These are phyloP conservation scores for Xylariales sp. DNA, from an alignment of 2,329 filamentous ascomycete genomes.

Conservation along the genomic window DNA sequence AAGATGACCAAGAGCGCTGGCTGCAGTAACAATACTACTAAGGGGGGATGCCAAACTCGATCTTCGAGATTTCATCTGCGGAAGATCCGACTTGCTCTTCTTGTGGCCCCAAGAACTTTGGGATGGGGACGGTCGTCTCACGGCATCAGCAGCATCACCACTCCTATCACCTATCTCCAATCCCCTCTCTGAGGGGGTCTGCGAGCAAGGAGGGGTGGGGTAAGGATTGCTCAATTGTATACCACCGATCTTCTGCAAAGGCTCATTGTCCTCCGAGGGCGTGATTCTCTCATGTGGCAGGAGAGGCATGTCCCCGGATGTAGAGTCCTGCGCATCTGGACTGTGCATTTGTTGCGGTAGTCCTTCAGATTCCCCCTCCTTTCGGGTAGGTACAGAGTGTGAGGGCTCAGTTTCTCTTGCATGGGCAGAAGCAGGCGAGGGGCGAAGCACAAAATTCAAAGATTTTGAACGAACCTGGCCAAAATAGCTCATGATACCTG, in stretches of 20 bases:
- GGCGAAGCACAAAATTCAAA: constrained; percentile 45
- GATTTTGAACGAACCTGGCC: constrained; percentile 95
- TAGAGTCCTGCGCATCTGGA: constrained; percentile 17
- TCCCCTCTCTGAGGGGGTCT: constrained; percentile 38
- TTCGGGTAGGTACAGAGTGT: constrained; percentile 28
- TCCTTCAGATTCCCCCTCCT: constrained; percentile 22
- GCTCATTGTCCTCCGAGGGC: constrained; percentile 23
- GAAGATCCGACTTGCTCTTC: constrained; percentile 39
- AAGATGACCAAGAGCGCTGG: constrained; percentile 62
- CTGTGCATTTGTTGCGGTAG: constrained; percentile 15
- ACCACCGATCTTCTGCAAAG: constrained; percentile 20
- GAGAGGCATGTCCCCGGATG: constrained; percentile 26
- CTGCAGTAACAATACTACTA: constrained; percentile 60
- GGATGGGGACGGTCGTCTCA: constrained; percentile 1
- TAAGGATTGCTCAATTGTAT: constrained; percentile 42
- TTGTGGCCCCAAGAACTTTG: constrained; percentile 30
- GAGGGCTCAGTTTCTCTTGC: constrained; percentile 29
- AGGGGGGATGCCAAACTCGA: constrained; percentile 52
- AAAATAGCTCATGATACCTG: constrained; percentile 96
- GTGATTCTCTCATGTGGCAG: constrained; percentile 34
- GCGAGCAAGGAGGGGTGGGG: constrained; percentile 55
- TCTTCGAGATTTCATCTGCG: constrained; percentile 36
- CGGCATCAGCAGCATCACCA: constrained; percentile 31
- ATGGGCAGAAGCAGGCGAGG: constrained; percentile 33
- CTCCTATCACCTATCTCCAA: constrained; percentile 35